Evolutionary conservation across 2,329 filamentous ascomycete species (phyloP).

Genomic region (Fusarium redolens): DNA sequence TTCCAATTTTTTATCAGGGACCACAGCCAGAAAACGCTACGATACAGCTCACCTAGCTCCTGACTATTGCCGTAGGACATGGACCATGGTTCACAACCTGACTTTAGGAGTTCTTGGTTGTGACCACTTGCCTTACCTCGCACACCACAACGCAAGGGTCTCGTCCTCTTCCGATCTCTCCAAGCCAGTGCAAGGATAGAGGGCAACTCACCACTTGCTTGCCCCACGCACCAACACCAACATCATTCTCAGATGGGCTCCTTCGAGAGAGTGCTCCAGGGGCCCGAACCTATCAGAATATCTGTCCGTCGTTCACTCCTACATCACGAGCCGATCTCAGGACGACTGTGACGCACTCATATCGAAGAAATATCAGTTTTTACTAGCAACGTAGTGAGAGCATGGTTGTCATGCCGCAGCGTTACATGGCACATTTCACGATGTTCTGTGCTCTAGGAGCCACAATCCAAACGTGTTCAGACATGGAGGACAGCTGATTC

Average conservation of each 20-base stretch:
- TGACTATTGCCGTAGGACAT: not conserved
- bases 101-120: not conserved
- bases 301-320: slow-evolving; percentile 2
- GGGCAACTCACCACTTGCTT: slow-evolving; percentile 12
- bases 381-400: not conserved
- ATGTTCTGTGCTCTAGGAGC: not conserved
- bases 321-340: slow-evolving; percentile 18
- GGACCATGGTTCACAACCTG: not conserved
- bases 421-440: not conserved
- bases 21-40: not conserved
- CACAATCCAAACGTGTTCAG: not conserved
- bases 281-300: slow-evolving; percentile 22
- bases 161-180: slow-evolving; percentile 26
- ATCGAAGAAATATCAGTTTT: slow-evolving; percentile 10
- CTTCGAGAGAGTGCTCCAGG: slow-evolving; percentile 1
- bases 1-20: not conserved
- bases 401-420: not conserved
- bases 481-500: slow-evolving; percentile 6
- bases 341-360: slow-evolving; percentile 9
- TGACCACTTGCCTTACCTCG: not conserved
- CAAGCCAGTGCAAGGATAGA: slow-evolving; percentile 7
- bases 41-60: not conserved
- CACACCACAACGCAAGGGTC: slow-evolving; percentile 4
- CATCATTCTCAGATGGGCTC: slow-evolving; percentile 6
- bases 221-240: slow-evolving; percentile 26